Percentiles rank a stretch among this genome's conserved stretches.
These are phyloP conservation scores for Blastobotrys proliferans DNA, from an alignment of 1,139 yeast species.

Conservation along the genomic window DNA sequence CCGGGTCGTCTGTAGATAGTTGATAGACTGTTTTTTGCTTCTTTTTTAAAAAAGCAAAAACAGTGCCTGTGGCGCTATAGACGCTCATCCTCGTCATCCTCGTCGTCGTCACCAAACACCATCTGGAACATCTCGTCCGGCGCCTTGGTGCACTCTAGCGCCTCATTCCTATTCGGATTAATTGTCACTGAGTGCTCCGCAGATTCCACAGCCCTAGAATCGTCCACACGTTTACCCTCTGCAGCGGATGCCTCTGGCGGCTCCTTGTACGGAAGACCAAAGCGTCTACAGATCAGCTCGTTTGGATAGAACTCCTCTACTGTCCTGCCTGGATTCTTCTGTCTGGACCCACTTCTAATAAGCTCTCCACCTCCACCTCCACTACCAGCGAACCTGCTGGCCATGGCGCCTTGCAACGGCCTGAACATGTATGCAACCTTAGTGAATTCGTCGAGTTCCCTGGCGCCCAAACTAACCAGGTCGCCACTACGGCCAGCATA, in stretches of 20 bases:
- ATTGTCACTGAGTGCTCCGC: slow-evolving; percentile 5
- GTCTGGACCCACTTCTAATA: too few species aligned
- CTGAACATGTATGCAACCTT: slow-evolving; percentile 30
- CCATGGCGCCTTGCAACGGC: slow-evolving; percentile 29
- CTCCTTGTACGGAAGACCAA: slow-evolving; percentile 20
- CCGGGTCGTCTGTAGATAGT: slow-evolving; percentile 14
- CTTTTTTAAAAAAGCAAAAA: too few species aligned
- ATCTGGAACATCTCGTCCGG: slow-evolving; percentile 24
- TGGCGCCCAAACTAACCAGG: neutral
- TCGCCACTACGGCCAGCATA: slow-evolving; percentile 2
- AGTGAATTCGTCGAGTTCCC: slow-evolving; percentile 18
- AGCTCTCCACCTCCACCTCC: too few species aligned
- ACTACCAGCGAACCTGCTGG: slow-evolving; percentile 27
- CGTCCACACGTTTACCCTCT: neutral
- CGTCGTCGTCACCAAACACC: slow-evolving; percentile 2
- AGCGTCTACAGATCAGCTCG: slow-evolving; percentile 29
- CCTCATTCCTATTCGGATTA: slow-evolving; percentile 21
- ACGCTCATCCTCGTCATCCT: neutral
- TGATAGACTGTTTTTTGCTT: too few species aligned
- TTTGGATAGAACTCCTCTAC: slow-evolving; percentile 26
- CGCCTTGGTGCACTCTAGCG: slow-evolving; percentile 23
- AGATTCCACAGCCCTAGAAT: too few species aligned
- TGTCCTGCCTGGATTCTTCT: too few species aligned
- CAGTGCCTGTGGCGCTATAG: too few species aligned
- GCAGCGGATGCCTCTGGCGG: neutral